These are phyloP conservation scores for Bimuria novae-zelandiae DNA, from an alignment of 2,329 filamentous ascomycete genomes.

Conservation along the genomic window DNA sequence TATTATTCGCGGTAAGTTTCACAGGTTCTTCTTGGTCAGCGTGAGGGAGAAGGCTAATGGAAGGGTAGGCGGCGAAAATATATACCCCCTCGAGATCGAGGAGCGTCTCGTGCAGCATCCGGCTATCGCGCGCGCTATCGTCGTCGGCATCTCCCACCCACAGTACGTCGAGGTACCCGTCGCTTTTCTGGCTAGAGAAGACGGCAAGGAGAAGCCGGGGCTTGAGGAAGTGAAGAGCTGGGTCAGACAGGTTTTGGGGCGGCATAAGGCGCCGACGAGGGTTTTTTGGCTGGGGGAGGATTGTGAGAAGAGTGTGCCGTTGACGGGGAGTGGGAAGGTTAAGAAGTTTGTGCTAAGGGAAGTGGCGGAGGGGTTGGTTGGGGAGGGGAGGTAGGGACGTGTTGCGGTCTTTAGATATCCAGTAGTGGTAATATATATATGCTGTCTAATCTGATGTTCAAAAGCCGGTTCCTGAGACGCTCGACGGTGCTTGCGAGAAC, in stretches of 20 bases:
- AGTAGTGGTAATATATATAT: too few relatives aligned
- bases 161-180: constrained; percentile 75
- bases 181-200: constrained; percentile 59
- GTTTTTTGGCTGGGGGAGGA: constrained; percentile 74
- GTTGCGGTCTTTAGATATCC: too few relatives aligned
- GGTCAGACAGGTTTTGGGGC: constrained; percentile 44
- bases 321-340: constrained; percentile 53
- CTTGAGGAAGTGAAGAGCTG: constrained; percentile 44
- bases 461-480: too few relatives aligned
- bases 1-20: constrained; percentile 66
- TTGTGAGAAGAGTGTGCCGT: constrained; percentile 43
- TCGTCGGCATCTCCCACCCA: constrained; percentile 70
- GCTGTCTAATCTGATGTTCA: too few relatives aligned
- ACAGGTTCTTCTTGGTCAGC: neutral
- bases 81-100: constrained; percentile 74
- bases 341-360: constrained; percentile 48
- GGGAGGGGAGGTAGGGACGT: neutral
- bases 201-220: constrained; percentile 26
- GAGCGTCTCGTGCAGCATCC: constrained; percentile 71
- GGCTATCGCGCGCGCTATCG: constrained; percentile 65
- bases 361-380: constrained; percentile 32
- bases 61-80: constrained; percentile 43
- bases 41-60: neutral
- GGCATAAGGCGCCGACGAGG: constrained; percentile 64
- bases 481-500: too few relatives aligned